Base-by-base conservation (phyloP, 2,329 filamentous ascomycete species). In the Emericellopsis atlantica region DNA sequence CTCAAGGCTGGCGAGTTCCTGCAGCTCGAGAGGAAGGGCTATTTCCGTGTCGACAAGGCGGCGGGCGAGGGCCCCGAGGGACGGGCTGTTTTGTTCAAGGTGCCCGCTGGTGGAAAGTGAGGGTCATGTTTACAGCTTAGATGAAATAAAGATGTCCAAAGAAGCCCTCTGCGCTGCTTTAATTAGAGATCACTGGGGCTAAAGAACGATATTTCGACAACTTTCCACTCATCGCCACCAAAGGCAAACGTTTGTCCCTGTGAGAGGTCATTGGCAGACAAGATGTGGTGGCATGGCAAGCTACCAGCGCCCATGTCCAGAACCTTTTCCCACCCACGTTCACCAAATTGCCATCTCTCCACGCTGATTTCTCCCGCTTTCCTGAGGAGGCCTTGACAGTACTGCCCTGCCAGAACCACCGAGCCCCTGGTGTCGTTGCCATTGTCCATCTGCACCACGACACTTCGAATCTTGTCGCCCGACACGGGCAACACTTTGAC, bases 1-100 rank as follows among this genome's bases (percentile, higher is more conserved):
- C 69, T 95, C 36, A 88, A 87, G 71, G 80, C 79, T 57, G 84
- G 87, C 54, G 88, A 95, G 51, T 90, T 96, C 46, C 87, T 96
- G 51, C 92, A 96, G 67, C 83, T 96, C 36, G 90, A 96, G 70
- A 75, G 90, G 46, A 87, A 90, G 62, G 90, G 89, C 1, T 96
- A 86, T 65, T 96, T 84, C 69, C 74, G 90, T 40, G 80, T 94
- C 22, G 90, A 96, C 63, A 76, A 69, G 53, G 70, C 73, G 39
- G 62, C 60, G 4, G 51, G 51, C 26, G 68, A 67, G 59, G 64
- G 64, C 22, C 69, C 68, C 45, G 40, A 39, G 29, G 44, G 42
- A 23, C 58, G 64, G 44, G 58, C 74, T 26, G 67, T 78, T 14
- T 51, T 78, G 48, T 78, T 78, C 55, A 62, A 59, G 50, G 75